Evolutionary conservation across 371 early-diverging fungal species (phyloP).

Genomic region (Syncephalastrum contaminatum): DNA sequence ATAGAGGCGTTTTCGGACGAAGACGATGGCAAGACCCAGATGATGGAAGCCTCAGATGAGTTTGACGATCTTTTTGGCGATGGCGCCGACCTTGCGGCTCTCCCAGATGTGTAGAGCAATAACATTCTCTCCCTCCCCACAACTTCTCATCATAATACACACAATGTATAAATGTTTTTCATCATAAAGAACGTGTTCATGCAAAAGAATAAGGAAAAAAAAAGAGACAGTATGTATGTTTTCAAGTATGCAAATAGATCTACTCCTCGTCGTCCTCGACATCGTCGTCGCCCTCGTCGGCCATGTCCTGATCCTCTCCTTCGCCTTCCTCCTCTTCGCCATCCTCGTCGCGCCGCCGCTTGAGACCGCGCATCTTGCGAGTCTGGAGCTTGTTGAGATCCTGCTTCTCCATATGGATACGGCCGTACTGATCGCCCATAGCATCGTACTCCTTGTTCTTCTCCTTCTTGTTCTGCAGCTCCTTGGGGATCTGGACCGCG

Average conservation of each 20-base stretch:
- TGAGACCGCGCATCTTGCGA: conserved; percentile 98
- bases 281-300: conserved; percentile 4
- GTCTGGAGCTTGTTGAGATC: conserved; percentile 91
- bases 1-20: conserved; percentile 1
- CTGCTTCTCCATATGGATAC: conserved; percentile 91
- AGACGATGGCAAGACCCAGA: too few relatives aligned
- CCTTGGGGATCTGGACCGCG: conserved; percentile 82
- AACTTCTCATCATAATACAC: too few relatives aligned
- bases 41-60: conserved; percentile 7
- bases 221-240: conserved; percentile 6
- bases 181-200: too few relatives aligned
- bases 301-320: conserved; percentile 6
- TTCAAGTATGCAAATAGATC: not conserved
- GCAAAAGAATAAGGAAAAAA: too few relatives aligned
- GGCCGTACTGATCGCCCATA: conserved; percentile 90
- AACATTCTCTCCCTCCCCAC: too few relatives aligned
- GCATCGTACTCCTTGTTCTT: conserved; percentile 92
- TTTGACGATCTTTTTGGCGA: conserved; percentile 38
- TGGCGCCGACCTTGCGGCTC: conserved; percentile 24
- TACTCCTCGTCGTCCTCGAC: not conserved
- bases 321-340: conserved; percentile 37
- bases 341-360: conserved; percentile 56
- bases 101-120: not conserved
- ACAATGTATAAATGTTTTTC: too few relatives aligned
- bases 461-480: conserved; percentile 82